Conservation (phyloP, 768 basidiomycete genomes). For the Termitomyces sp. region DNA sequence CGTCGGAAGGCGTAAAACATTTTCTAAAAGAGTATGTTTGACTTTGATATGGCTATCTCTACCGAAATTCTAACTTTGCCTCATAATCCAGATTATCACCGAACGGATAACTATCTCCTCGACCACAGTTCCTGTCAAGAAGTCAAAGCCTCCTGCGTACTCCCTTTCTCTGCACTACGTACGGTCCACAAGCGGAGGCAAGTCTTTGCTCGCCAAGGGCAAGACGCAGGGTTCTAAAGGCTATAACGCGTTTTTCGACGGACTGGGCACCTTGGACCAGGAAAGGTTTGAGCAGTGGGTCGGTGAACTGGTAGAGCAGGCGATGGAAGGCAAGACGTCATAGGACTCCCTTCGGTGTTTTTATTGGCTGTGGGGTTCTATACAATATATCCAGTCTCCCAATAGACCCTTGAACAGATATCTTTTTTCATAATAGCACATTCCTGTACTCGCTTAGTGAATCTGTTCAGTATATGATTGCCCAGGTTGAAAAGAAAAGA, state of each 20-base stretch:
- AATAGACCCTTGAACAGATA: neutral
- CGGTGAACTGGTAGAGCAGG: slow-evolving; percentile 60
- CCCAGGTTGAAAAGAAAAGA: neutral
- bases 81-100: slow-evolving; percentile 73
- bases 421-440: neutral
- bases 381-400: neutral
- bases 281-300: slow-evolving; percentile 76
- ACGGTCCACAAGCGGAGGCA: slow-evolving; percentile 80
- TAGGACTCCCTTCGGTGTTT: slow-evolving; percentile 2
- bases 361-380: neutral
- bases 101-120: slow-evolving; percentile 82
- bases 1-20: slow-evolving; percentile 84
- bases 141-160: slow-evolving; percentile 58
- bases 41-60: neutral
- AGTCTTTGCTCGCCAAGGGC: slow-evolving; percentile 73
- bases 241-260: slow-evolving; percentile 79
- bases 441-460: neutral
- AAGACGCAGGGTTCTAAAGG: slow-evolving; percentile 49
- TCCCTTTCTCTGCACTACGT: slow-evolving; percentile 62
- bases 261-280: slow-evolving; percentile 72
- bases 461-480: neutral
- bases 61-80: slow-evolving; percentile 21
- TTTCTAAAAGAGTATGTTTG: slow-evolving; percentile 71
- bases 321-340: slow-evolving; percentile 63
- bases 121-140: slow-evolving; percentile 51